A percentile compares a stretch with the other conserved stretches of the same genome.
phyloP scores from a whole-genome alignment of 192 early-diverging fungal species.

The Coemansia sp. region DNA sequence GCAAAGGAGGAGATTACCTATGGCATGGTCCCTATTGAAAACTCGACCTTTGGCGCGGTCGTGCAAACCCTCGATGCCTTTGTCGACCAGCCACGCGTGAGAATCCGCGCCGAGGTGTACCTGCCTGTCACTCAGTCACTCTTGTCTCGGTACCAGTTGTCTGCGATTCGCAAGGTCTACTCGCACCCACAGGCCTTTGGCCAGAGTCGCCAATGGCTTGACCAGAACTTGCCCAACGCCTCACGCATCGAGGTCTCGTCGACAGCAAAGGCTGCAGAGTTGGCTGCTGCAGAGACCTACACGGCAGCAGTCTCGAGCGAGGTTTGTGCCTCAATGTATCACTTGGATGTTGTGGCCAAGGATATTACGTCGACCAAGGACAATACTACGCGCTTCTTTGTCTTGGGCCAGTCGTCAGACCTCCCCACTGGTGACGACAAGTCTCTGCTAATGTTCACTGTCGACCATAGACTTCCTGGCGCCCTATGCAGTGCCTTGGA shows the following conservation, averaged over 20 bases:
- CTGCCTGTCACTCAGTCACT: constrained; percentile 82
- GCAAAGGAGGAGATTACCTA: constrained; percentile 77
- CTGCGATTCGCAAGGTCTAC: constrained; percentile 79
- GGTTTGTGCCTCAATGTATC: constrained; percentile 79
- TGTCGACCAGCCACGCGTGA: constrained; percentile 58
- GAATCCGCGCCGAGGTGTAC: constrained; percentile 81
- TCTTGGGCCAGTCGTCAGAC: constrained; percentile 73
- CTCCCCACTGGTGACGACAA: constrained; percentile 72
- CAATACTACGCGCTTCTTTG: constrained; percentile 94
- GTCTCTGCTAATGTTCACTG: constrained; percentile 85
- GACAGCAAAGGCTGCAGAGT: constrained; percentile 86
- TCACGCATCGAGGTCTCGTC: constrained; percentile 76
- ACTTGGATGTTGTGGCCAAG: constrained; percentile 71
- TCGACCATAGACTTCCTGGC: constrained; percentile 86
- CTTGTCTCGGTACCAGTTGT: constrained; percentile 66
- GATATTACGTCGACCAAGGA: constrained; percentile 81
- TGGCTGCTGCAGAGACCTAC: constrained; percentile 73
- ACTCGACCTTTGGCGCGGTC: constrained; percentile 88
- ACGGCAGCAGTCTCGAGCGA: constrained; percentile 82
- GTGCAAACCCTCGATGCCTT: constrained; percentile 83
- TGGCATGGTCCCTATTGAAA: constrained; percentile 94
- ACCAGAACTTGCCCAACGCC: constrained; percentile 70
- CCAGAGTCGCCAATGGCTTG: constrained; percentile 78
- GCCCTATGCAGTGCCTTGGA: constrained; percentile 83
- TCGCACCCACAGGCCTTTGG: constrained; percentile 78